These are phyloP conservation scores for Lophiotrema nucula DNA, from an alignment of 495 filamentous ascomycete species.

Conservation along the genomic window DNA sequence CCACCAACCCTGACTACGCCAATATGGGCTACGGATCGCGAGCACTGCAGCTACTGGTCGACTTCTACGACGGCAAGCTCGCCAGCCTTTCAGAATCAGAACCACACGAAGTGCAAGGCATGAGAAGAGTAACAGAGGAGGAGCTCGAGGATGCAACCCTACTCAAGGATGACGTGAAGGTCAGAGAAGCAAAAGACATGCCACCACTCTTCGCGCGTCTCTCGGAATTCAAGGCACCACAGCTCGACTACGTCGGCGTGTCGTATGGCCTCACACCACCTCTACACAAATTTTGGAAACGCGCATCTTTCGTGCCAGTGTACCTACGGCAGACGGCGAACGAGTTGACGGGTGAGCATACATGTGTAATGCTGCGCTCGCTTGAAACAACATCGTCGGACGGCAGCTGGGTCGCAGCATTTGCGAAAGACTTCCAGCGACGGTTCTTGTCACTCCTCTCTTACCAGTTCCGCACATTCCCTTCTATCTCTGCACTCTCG, in stretches of 20 bases:
- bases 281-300: slow-evolving; percentile 97
- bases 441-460: slow-evolving; percentile 84
- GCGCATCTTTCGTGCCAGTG: slow-evolving; percentile 78
- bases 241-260: slow-evolving; percentile 89
- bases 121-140: slow-evolving; percentile 78
- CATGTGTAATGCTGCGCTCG: slow-evolving; percentile 92
- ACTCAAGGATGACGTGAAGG: slow-evolving; percentile 79
- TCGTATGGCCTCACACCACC: slow-evolving; percentile 86
- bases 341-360: slow-evolving; percentile 94
- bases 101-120: slow-evolving; percentile 54
- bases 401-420: slow-evolving; percentile 81
- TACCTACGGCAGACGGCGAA: slow-evolving; percentile 96
- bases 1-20: slow-evolving; percentile 92
- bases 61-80: slow-evolving; percentile 96
- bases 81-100: slow-evolving; percentile 64
- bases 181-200: slow-evolving; percentile 87
- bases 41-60: slow-evolving; percentile 77
- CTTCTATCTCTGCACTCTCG: slow-evolving; percentile 74
- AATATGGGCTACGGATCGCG: slow-evolving; percentile 92
- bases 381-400: slow-evolving; percentile 57
- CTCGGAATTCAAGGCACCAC: slow-evolving; percentile 74
- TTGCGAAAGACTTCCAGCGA: slow-evolving; percentile 86
- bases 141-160: slow-evolving; percentile 78
- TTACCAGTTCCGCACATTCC: slow-evolving; percentile 88
- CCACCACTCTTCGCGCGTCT: slow-evolving; percentile 90